phyloP scores from a whole-genome alignment of 768 basidiomycete species.

The Mycena capillaripes region DNA sequence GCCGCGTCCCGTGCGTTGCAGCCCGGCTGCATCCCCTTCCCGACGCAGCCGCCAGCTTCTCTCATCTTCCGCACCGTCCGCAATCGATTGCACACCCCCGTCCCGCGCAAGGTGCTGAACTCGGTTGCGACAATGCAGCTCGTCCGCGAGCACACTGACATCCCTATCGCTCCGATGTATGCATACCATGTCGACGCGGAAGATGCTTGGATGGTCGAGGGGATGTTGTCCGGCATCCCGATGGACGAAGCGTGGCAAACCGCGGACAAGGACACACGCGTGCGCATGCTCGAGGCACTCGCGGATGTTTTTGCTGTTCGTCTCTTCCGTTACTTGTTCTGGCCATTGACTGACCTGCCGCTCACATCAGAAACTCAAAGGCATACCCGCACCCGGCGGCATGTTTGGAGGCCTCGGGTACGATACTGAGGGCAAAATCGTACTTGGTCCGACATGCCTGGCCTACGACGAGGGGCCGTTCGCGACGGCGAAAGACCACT shows the following conservation, averaged over 20 bases:
- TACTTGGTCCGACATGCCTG: slow-evolving; percentile 19
- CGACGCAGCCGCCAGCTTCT: background rate
- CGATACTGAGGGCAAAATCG: slow-evolving; percentile 18
- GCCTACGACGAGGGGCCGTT: slow-evolving; percentile 25
- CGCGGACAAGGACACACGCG: slow-evolving; percentile 5
- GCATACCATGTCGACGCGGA: slow-evolving; percentile 16
- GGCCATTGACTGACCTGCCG: background rate
- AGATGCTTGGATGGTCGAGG: slow-evolving; percentile 25
- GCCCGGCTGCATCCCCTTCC: slow-evolving; percentile 26
- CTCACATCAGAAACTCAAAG: slow-evolving; percentile 12
- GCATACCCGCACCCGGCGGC: slow-evolving; percentile 3
- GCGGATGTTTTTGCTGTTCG: slow-evolving; percentile 25
- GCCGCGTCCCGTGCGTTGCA: background rate
- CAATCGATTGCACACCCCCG: slow-evolving; percentile 11
- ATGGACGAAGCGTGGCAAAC: slow-evolving; percentile 29
- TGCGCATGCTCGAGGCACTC: slow-evolving; percentile 26
- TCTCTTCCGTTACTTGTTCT: background rate
- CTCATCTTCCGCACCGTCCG: slow-evolving; percentile 27
- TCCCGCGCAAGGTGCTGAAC: slow-evolving; percentile 19
- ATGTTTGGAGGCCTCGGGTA: slow-evolving; percentile 24
- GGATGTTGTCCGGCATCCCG: slow-evolving; percentile 6
- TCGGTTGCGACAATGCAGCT: slow-evolving; percentile 16
- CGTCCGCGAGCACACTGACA: slow-evolving; percentile 20
- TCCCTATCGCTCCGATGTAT: slow-evolving; percentile 25
- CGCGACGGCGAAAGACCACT: slow-evolving; percentile 19